Conservation (phyloP, 2,329 filamentous ascomycete species). For the Arthrinium phaeospermum region DNA sequence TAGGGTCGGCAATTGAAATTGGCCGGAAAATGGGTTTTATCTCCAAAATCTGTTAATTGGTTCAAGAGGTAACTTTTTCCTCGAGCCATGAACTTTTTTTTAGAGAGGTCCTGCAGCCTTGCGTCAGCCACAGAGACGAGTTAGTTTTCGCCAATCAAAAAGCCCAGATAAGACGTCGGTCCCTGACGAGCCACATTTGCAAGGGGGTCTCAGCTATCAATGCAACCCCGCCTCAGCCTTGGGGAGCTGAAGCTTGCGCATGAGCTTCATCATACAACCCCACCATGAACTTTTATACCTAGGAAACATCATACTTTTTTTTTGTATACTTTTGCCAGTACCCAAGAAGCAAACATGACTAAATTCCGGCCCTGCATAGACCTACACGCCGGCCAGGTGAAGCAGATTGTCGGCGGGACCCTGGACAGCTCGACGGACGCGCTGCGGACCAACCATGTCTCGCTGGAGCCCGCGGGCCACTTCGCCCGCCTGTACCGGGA, state of each 20-base stretch:
- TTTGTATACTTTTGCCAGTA: not conserved
- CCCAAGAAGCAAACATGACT: conserved; percentile 69
- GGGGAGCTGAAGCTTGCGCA: not conserved
- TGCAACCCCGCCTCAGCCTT: conserved; percentile 32
- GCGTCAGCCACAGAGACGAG: not conserved
- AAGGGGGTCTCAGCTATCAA: conserved; percentile 15
- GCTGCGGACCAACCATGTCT: conserved; percentile 92
- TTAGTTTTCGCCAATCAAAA: not conserved
- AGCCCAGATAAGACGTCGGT: not conserved
- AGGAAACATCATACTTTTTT: not conserved
- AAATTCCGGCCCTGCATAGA: conserved; percentile 96
- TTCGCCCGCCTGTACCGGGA: conserved; percentile 84
- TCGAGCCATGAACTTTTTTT: not conserved
- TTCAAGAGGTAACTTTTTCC: not conserved
- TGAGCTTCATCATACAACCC: conserved; percentile 22
- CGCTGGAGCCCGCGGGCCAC: conserved; percentile 78
- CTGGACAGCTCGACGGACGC: conserved; percentile 69
- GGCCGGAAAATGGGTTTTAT: not conserved
- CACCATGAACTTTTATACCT: conserved; percentile 21
- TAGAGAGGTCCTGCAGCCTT: conserved; percentile 1
- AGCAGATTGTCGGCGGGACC: conserved; percentile 97
- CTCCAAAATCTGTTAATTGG: not conserved
- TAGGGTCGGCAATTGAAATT: not conserved
- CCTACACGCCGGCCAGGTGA: conserved; percentile 94
- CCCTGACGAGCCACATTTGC: not conserved